Evolutionary conservation across 345 rosid genomes (phyloP).

Genomic region (Syzygium aqueum): DNA sequence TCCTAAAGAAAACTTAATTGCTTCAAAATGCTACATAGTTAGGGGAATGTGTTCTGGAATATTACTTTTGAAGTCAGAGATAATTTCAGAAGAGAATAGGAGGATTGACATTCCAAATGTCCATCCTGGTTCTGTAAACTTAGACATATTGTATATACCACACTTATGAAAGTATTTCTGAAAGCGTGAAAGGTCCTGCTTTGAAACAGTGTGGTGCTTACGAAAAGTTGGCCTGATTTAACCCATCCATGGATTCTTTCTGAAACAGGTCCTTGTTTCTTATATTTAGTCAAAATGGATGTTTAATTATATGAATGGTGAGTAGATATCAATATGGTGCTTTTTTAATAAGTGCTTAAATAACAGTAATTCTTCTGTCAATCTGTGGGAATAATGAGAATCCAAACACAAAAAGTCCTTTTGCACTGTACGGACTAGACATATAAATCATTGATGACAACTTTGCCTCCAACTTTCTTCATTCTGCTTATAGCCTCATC

Average conservation of each 20-base stretch:
- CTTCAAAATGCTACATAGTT: background rate
- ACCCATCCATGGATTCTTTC: background rate
- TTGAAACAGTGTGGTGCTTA: background rate
- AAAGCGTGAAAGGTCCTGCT: background rate
- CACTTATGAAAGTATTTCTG: background rate
- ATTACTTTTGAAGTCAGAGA: background rate
- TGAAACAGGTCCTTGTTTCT: background rate
- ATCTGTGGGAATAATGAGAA: background rate
- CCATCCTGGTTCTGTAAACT: background rate
- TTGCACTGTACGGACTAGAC: background rate
- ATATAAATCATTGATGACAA: background rate
- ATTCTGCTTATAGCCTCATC: background rate
- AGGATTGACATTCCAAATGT: background rate
- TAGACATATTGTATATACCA: background rate
- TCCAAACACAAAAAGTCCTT: background rate
- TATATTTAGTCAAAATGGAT: background rate
- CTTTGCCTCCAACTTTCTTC: background rate
- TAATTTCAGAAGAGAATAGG: background rate
- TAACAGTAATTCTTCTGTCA: background rate
- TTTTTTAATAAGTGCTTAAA: background rate
- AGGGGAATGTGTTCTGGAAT: background rate
- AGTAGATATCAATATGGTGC: background rate
- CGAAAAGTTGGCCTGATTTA: background rate
- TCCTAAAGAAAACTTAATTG: background rate
- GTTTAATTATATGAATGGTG: background rate